These are phyloP conservation scores for Mycena epipterygia DNA, from an alignment of 768 basidiomycete genomes.

Conservation along the genomic window DNA sequence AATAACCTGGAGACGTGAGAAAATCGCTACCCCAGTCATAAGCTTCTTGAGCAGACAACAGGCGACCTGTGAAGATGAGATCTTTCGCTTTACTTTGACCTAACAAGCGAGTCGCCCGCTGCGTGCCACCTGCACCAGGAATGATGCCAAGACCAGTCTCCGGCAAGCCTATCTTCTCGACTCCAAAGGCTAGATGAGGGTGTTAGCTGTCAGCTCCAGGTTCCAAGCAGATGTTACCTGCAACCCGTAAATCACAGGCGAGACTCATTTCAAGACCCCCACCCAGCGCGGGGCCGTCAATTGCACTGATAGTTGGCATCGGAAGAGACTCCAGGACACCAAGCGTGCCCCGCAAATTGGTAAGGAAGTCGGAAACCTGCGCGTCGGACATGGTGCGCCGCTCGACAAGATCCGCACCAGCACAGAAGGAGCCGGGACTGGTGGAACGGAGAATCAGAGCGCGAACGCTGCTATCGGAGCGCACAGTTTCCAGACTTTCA, in stretches of 20 bases:
- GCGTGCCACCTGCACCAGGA: constrained; percentile 92
- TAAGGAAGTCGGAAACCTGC: constrained; percentile 85
- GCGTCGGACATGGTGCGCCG: constrained; percentile 83
- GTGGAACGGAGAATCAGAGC: constrained; percentile 89
- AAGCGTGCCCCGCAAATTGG: constrained; percentile 78
- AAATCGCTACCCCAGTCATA: constrained; percentile 71
- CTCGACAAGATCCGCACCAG: constrained; percentile 92
- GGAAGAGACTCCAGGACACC: constrained; percentile 84
- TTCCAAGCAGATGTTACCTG: constrained; percentile 63
- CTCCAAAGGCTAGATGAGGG: constrained; percentile 46
- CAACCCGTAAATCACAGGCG: constrained; percentile 92
- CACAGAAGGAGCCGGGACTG: constrained; percentile 85
- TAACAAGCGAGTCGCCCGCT: constrained; percentile 82
- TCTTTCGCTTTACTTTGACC: constrained; percentile 88
- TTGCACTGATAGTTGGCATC: constrained; percentile 92
- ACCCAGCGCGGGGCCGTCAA: constrained; percentile 94
- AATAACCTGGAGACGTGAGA: background rate
- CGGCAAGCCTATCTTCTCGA: constrained; percentile 90
- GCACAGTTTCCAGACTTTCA: constrained; percentile 74
- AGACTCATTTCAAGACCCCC: constrained; percentile 93
- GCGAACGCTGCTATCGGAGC: constrained; percentile 81
- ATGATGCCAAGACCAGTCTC: constrained; percentile 87
- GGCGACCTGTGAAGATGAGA: constrained; percentile 85
- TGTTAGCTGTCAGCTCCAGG: background rate
- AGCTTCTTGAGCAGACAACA: constrained; percentile 77